Percentiles rank a stretch among this genome's conserved stretches.
Conservation (phyloP, 805 yeast genomes). For the Cephaloascus albidus region DNA sequence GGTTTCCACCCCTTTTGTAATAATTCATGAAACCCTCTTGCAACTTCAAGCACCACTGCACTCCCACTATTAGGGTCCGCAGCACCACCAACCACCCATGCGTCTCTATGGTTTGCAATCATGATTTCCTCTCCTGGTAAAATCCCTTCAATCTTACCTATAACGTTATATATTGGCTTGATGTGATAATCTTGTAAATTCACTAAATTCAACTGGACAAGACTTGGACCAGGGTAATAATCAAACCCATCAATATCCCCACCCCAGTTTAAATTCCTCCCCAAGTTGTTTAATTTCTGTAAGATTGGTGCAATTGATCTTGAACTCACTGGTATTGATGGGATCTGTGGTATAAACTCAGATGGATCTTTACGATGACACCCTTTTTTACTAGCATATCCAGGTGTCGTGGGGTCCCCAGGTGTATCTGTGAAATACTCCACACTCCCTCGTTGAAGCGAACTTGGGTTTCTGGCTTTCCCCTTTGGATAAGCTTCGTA, state of each 20-base stretch:
- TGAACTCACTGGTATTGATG: slow-evolving; percentile 41
- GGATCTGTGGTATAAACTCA: slow-evolving; percentile 36
- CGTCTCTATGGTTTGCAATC: slow-evolving; percentile 48
- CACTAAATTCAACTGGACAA: slow-evolving; percentile 21
- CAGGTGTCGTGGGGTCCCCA: slow-evolving; percentile 77
- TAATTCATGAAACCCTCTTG: slow-evolving; percentile 38
- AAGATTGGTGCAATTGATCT: slow-evolving; percentile 33
- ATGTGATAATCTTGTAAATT: slow-evolving; percentile 31
- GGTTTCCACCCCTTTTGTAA: slow-evolving; percentile 35
- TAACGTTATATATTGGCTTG: slow-evolving; percentile 37
- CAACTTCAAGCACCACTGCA: slow-evolving; percentile 39
- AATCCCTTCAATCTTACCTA: slow-evolving; percentile 49
- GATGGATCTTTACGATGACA: slow-evolving; percentile 25
- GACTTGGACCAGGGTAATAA: slow-evolving; percentile 40
- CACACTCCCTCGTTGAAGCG: slow-evolving; percentile 56
- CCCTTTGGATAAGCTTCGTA: slow-evolving; percentile 53
- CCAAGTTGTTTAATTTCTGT: slow-evolving; percentile 22
- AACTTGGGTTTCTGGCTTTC: slow-evolving; percentile 52
- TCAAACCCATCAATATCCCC: slow-evolving; percentile 32
- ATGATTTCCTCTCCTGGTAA: slow-evolving; percentile 41
- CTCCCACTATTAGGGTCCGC: slow-evolving; percentile 44
- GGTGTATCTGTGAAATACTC: slow-evolving; percentile 50
- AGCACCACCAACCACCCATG: slow-evolving; percentile 38
- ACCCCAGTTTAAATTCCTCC: slow-evolving; percentile 21
- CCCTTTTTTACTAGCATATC: slow-evolving; percentile 45